Evolutionary conservation across 2,329 filamentous ascomycete species (phyloP).

Genomic region (Coniochaeta sp.): DNA sequence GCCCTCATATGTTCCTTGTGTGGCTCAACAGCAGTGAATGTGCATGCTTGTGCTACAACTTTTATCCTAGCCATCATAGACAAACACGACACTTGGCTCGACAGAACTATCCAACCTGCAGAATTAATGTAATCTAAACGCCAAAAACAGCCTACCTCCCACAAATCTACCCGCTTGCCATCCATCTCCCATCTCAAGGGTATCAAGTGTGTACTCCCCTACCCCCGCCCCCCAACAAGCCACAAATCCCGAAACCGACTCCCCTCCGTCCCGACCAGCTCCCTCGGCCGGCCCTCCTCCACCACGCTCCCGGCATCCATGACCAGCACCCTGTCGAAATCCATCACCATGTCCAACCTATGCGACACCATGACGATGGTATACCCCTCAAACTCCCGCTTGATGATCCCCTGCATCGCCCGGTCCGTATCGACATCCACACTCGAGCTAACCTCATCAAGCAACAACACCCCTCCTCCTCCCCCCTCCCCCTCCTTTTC

Average conservation of each 20-base stretch:
- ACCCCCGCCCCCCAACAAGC: conserved; percentile 7
- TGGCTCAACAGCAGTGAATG: no score
- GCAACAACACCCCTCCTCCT: conserved; percentile 22
- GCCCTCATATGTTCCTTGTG: no score
- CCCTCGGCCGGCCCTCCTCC: conserved; percentile 22
- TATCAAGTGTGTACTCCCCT: not conserved
- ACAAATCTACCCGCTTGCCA: not conserved
- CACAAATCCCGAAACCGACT: conserved; percentile 13
- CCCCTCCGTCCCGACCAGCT: conserved; percentile 10
- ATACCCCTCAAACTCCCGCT: conserved; percentile 28
- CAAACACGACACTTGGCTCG: no score
- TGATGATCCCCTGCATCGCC: conserved; percentile 31
- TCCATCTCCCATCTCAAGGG: not conserved
- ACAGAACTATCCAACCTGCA: not conserved
- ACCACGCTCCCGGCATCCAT: conserved; percentile 40
- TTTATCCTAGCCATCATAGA: no score
- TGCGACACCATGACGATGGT: conserved; percentile 48
- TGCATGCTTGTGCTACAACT: no score
- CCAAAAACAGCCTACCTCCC: not conserved
- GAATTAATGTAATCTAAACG: not conserved
- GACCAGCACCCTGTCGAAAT: conserved; percentile 43
- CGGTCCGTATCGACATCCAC: conserved; percentile 34
- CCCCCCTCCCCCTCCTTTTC: not conserved
- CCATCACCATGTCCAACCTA: conserved; percentile 40
- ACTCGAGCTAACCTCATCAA: conserved; percentile 35